These are phyloP conservation scores for Magnusiomyces magnusii DNA, from an alignment of 1,139 yeast genomes.

Conservation along the genomic window DNA sequence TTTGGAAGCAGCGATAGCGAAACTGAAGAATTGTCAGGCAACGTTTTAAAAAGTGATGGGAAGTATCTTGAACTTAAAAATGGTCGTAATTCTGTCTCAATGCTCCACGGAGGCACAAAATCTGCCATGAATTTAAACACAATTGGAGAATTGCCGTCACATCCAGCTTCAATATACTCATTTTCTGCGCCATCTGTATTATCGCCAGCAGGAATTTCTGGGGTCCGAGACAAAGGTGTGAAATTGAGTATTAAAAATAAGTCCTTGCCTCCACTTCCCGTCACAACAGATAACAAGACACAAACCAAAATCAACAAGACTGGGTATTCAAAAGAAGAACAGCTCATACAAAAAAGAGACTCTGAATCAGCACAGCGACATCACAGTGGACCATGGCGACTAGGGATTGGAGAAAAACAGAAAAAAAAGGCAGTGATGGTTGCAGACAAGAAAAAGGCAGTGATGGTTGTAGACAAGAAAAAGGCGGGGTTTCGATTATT, in stretches of 20 bases:
- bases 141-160: background rate
- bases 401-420: background rate
- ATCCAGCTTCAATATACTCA: too few species aligned
- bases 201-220: background rate
- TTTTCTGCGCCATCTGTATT: background rate
- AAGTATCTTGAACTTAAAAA: too few species aligned
- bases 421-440: background rate
- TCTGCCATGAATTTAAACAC: too few species aligned
- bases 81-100: too few species aligned
- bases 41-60: background rate
- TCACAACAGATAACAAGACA: background rate
- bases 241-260: too few species aligned
- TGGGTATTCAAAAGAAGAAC: background rate
- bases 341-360: background rate
- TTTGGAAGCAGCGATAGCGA: background rate
- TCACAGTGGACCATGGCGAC: background rate
- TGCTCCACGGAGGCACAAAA: too few species aligned
- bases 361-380: background rate
- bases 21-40: background rate
- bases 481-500: background rate
- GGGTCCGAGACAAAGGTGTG: background rate
- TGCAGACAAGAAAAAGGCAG: background rate
- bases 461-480: background rate
- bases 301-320: background rate
- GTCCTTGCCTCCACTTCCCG: background rate